A percentile compares a stretch with the other conserved stretches of the same genome.
Evolutionary conservation across 768 basidiomycete species (phyloP).

Genomic region (Solioccasus polychromus): DNA sequence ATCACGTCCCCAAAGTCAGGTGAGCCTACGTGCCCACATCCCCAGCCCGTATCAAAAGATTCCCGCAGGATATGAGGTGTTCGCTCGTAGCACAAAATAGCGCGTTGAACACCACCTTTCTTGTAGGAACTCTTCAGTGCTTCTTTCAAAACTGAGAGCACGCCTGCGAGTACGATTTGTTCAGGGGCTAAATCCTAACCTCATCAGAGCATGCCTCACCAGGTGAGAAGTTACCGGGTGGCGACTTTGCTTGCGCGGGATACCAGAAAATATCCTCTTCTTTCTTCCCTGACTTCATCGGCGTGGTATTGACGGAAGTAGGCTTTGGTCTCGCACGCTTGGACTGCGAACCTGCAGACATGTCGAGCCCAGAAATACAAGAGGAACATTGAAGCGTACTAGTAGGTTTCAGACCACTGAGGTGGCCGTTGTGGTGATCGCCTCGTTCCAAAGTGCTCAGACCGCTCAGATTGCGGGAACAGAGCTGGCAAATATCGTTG

Average conservation of each 20-base stretch:
- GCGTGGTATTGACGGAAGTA: background rate
- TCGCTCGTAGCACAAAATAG: conserved; percentile 60
- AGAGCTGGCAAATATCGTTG: conserved; percentile 49
- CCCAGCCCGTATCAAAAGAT: conserved; percentile 65
- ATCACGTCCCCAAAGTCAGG: conserved; percentile 2
- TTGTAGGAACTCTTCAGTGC: conserved; percentile 51
- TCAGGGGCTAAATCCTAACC: conserved; percentile 13
- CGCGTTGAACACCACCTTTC: conserved; percentile 49
- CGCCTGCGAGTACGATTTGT: conserved; percentile 37
- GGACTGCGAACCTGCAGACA: conserved; percentile 10
- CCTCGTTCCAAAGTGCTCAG: conserved; percentile 40
- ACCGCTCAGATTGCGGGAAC: conserved; percentile 39
- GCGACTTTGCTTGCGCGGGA: conserved; percentile 39
- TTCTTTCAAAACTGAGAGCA: conserved; percentile 61
- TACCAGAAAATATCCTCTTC: conserved; percentile 65
- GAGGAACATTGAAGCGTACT: conserved; percentile 2
- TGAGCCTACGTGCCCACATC: conserved; percentile 55
- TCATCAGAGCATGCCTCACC: conserved; percentile 45
- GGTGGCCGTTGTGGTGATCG: conserved; percentile 57
- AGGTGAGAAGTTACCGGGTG: conserved; percentile 60
- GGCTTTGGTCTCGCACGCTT: conserved; percentile 16
- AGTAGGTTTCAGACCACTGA: conserved; percentile 17
- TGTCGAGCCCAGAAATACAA: background rate
- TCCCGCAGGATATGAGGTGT: conserved; percentile 60
- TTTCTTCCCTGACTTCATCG: conserved; percentile 8